These are phyloP conservation scores for Opeltia flavorubescens DNA, from an alignment of 495 filamentous ascomycete genomes.

Conservation along the genomic window DNA sequence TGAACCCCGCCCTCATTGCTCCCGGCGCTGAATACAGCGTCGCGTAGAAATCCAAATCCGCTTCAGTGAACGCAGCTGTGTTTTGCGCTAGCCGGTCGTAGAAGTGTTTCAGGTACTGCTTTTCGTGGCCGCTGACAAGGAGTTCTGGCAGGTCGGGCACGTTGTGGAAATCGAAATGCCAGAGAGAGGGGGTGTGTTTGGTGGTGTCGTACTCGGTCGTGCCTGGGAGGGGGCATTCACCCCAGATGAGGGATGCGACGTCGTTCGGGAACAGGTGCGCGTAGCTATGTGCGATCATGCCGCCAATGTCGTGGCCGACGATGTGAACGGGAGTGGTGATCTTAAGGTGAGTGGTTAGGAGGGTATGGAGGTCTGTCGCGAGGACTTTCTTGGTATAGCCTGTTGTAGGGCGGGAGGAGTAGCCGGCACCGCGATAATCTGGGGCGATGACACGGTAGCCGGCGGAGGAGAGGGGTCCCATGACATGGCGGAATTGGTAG, in stretches of 20 bases:
- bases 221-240: conserved; percentile 32
- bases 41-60: conserved; percentile 26
- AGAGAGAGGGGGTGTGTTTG: conserved; percentile 20
- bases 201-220: conserved; percentile 18
- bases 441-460: conserved; percentile 29
- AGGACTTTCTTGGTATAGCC: conserved; percentile 23
- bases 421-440: conserved; percentile 33
- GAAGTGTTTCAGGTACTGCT: conserved; percentile 31
- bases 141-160: conserved; percentile 26
- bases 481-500: conserved; percentile 30
- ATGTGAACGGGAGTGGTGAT: conserved; percentile 27
- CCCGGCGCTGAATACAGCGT: conserved; percentile 24
- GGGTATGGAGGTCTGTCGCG: conserved; percentile 17
- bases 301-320: conserved; percentile 34
- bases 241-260: conserved; percentile 26
- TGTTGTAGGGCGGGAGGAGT: conserved; percentile 21
- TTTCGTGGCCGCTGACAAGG: conserved; percentile 27
- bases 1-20: conserved; percentile 25
- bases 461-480: conserved; percentile 22
- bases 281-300: conserved; percentile 30
- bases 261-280: conserved; percentile 19
- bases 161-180: conserved; percentile 34
- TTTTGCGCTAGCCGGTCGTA: conserved; percentile 26
- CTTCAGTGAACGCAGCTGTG: conserved; percentile 20
- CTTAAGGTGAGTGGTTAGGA: conserved; percentile 15